A percentile compares a stretch with the other conserved stretches of the same genome.
phyloP scores from a whole-genome alignment of 257 asterid genomes.

The Leonotis leonurus region DNA sequence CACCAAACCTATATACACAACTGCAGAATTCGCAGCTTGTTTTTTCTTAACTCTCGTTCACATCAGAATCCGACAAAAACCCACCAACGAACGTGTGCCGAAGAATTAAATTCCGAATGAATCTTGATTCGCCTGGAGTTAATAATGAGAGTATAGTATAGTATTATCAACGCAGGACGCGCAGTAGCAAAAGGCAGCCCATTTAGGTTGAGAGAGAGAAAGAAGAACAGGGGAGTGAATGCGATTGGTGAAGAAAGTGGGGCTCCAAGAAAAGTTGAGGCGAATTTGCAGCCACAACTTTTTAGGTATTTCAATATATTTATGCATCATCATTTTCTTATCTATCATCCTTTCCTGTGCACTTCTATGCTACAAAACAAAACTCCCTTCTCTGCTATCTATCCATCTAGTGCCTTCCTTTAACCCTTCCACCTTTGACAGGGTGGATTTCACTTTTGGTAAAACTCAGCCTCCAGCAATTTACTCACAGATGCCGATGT shows the following conservation, averaged over 20 bases:
- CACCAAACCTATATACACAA: background rate
- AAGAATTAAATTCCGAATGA: background rate
- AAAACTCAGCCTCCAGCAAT: background rate
- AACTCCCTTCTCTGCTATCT: constrained; percentile 1
- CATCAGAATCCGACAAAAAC: background rate
- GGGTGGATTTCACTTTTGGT: background rate
- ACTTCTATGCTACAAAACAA: constrained; percentile 18
- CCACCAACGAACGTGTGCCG: background rate
- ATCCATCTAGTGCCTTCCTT: constrained; percentile 4
- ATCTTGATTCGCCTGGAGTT: constrained; percentile 6
- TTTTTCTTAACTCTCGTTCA: background rate
- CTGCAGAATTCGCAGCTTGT: constrained; percentile 8
- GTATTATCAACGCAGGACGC: background rate
- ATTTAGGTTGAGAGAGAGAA: background rate
- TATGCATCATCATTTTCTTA: background rate
- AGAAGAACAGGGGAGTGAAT: background rate
- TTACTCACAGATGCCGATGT: too few species aligned
- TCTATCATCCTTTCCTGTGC: background rate
- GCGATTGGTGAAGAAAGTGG: constrained; percentile 24
- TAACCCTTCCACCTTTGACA: constrained; percentile 5
- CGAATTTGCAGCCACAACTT: constrained; percentile 29
- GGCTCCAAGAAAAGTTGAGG: constrained; percentile 14
- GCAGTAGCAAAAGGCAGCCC: constrained; percentile 10
- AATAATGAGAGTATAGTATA: background rate
- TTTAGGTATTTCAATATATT: constrained; percentile 6